Conservation (phyloP, 2,329 filamentous ascomycete genomes). For the Emmonsiellopsis sp. region DNA sequence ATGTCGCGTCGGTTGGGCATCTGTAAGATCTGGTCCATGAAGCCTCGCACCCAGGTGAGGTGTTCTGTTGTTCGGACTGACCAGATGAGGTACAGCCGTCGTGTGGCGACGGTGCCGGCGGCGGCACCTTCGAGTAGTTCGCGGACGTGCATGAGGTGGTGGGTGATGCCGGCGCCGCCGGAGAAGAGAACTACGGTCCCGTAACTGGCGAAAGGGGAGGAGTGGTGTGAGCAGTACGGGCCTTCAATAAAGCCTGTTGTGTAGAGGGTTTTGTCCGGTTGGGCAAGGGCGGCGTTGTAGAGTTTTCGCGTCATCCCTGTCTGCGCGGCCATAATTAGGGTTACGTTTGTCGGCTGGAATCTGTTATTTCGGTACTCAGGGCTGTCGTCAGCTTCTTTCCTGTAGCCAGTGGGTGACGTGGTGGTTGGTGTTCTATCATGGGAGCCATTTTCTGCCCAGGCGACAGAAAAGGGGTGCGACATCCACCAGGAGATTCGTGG, state of each 20-base stretch:
- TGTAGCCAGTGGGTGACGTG: background rate
- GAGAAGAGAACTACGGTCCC: slow-evolving; percentile 59
- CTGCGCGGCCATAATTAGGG: slow-evolving; percentile 51
- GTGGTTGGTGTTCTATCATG: slow-evolving; percentile 10
- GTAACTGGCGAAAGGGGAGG: slow-evolving; percentile 47
- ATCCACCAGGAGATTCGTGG: slow-evolving; percentile 41
- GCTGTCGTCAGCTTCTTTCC: slow-evolving; percentile 11
- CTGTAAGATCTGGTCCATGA: slow-evolving; percentile 57
- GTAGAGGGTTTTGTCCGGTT: slow-evolving; percentile 41
- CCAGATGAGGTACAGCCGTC: slow-evolving; percentile 55
- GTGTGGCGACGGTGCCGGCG: slow-evolving; percentile 47
- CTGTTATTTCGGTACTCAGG: slow-evolving; percentile 10
- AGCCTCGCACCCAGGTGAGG: slow-evolving; percentile 54
- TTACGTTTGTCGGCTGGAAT: slow-evolving; percentile 34
- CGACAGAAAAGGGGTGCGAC: slow-evolving; percentile 42
- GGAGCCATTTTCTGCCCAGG: slow-evolving; percentile 34
- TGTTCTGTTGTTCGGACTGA: slow-evolving; percentile 52
- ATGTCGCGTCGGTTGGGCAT: slow-evolving; percentile 51
- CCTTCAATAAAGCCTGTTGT: slow-evolving; percentile 54
- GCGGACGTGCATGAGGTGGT: slow-evolving; percentile 53
- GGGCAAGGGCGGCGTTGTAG: slow-evolving; percentile 46
- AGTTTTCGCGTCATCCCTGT: slow-evolving; percentile 55
- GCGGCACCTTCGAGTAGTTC: slow-evolving; percentile 47
- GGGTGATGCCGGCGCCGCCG: slow-evolving; percentile 58
- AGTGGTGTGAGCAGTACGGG: slow-evolving; percentile 53